Evolutionary conservation across 208 protist species (phyloP), one percentile per base, ranked within the genome.

Genomic region (Crithidia brevicula): DNA sequence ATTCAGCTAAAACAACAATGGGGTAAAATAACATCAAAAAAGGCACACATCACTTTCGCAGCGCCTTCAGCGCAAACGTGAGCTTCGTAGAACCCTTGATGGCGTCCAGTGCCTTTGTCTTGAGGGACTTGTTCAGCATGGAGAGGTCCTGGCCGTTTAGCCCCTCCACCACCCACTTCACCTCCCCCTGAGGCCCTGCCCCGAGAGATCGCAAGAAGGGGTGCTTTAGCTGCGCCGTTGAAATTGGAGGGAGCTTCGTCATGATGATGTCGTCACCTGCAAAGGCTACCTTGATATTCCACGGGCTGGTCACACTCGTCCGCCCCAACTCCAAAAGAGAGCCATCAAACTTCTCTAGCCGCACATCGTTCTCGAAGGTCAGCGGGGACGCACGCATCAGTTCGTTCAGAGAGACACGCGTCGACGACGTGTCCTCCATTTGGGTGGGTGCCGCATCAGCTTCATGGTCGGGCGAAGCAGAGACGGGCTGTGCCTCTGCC

Each of bases 61-160:
- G 34, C 18, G 54, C 69, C 38, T 66, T 75, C 31, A 75, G 46
- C 13, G 59, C 59, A 36, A 75, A 68, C 3, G 69, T 53, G 7
- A 75, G 62, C 16, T 67, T 60, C 30, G 59, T 75, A n/a, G 60
- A 34, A 13, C 62, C 81, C 28, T 89, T 89, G 13, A 90, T 76
- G 20, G 70, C 36, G 22, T 85, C 71, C 67, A 87, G 27, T 10
- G 71, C 75, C 43, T 80, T 82, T 18, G 70, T 50, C 72, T 81
- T 70, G 8, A 62, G 45, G 18, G 51, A 18, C 54, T 77, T 86
- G 36, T 5, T 67, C 30, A 78, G 68, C 11, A 62, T 36, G 13
- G 62, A 75, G 30, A 87, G 58, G 56, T 87, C 85, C 51, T 81
- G 79, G 7, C 85, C 85, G 46, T 90, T 90, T 27, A 90, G 73